Evolutionary conservation across 2,329 filamentous ascomycete genomes (phyloP), one percentile per base, ranked within the genome.

Genomic region (Fusarium aywerte): DNA sequence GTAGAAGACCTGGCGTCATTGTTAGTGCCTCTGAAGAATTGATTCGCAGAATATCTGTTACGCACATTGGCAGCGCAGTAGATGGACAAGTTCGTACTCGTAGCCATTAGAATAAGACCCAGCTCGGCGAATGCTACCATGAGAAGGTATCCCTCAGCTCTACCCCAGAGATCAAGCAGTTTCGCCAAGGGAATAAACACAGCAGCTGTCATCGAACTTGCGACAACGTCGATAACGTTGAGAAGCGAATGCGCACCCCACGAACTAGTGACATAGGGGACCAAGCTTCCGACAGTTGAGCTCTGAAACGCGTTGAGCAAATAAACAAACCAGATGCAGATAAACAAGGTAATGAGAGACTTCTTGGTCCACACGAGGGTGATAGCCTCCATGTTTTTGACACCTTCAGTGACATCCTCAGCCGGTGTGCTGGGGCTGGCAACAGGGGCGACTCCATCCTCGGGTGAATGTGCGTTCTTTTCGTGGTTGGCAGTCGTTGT

Each of bases 71-170:
- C 86, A 6, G 86, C 87, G 55, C 85, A 84, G 72, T 86, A 79
- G 4, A 74, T 74, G 0, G 70, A 54, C 10, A 79, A 42, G 10
- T 70, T 65, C 3, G 82, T 78, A 70, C 83, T 88, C 0, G 81
- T 81, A 12, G 89, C 89, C 80, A 90, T 89, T 68, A 91, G 79
- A 18, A 89, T 82, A 58, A 89, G 79, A 15, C 79, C 80, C 54
- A 81, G 15, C 3, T 83, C 80, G 81, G 35, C 21, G 74, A 62
- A 62, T 0, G n/a, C 59, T 0, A 62, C 59, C 59, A 62, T 62
- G 0, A 62, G 21, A 15, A 62, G 31, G 12, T 62, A 62, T 6
- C 59, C 59, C 21, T 62, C 59, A 0, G 59, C 59, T 33, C 59
- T 31, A 3, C 59, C 59, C 59, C 59, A 62, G 5, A 62, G 59